These are phyloP conservation scores for Penicillium desertorum DNA, from an alignment of 495 filamentous ascomycete genomes.

Conservation along the genomic window DNA sequence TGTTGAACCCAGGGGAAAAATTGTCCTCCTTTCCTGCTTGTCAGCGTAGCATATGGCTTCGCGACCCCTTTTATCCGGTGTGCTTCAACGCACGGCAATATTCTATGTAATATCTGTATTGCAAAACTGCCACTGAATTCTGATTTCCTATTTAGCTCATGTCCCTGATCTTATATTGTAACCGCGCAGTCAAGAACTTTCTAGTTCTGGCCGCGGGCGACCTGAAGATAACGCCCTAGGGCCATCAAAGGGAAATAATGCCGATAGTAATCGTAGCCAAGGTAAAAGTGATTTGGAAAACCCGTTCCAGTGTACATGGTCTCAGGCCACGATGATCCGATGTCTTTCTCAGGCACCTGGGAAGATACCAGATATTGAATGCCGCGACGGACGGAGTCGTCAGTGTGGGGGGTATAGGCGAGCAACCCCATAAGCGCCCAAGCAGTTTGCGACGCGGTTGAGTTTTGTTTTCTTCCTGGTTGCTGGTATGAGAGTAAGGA, in stretches of 20 bases:
- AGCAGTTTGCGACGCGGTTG: conserved; percentile 37
- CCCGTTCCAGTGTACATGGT: conserved; percentile 34
- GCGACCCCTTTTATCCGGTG: too few relatives aligned
- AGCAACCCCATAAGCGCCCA: conserved; percentile 38
- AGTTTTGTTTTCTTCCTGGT: conserved; percentile 5
- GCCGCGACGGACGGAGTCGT: conserved; percentile 21
- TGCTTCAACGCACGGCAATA: too few relatives aligned
- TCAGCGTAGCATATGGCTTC: too few relatives aligned
- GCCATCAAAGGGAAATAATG: conserved; percentile 47
- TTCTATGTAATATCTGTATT: too few relatives aligned
- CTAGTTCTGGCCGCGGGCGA: too few relatives aligned
- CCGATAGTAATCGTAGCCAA: conserved; percentile 36
- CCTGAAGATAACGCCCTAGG: conserved; percentile 29
- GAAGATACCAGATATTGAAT: conserved; percentile 19
- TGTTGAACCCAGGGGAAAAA: too few relatives aligned
- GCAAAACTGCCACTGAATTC: too few relatives aligned
- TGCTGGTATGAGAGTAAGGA: conserved; percentile 27
- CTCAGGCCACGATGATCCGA: conserved; percentile 30
- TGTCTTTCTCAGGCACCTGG: neutral
- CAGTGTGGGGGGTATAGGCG: conserved; percentile 15
- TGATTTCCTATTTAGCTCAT: too few relatives aligned
- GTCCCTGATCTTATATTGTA: too few relatives aligned
- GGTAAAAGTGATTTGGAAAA: conserved; percentile 38
- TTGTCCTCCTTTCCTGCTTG: too few relatives aligned
- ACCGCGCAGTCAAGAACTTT: too few relatives aligned